Conservation (phyloP, 306 rosid species). For the Cicer arietinum region DNA sequence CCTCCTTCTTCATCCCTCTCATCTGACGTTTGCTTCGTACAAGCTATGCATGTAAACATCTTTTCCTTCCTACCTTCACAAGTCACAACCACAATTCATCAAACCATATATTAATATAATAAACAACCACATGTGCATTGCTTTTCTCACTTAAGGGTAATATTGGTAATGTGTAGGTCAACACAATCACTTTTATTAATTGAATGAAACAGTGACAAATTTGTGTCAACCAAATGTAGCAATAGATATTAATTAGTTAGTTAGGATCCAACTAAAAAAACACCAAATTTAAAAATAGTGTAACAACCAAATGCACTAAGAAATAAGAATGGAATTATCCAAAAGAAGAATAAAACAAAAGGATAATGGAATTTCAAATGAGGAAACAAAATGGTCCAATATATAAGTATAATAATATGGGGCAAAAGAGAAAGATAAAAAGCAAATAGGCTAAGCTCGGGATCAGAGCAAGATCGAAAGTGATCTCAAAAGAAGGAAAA, state of each 20-base stretch:
- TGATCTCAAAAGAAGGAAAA: slow-evolving; percentile 42
- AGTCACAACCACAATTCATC: slow-evolving; percentile 1
- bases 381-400: slow-evolving; percentile 52
- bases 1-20: slow-evolving; percentile 63
- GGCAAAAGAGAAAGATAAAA: slow-evolving; percentile 55
- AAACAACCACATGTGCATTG: slow-evolving; percentile 29
- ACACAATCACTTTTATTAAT: slow-evolving; percentile 40
- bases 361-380: slow-evolving; percentile 3
- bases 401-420: slow-evolving; percentile 16
- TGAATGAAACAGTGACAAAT: slow-evolving; percentile 51
- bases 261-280: slow-evolving; percentile 23
- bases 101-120: background rate
- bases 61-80: slow-evolving; percentile 48
- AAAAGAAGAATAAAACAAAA: background rate
- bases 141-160: slow-evolving; percentile 1
- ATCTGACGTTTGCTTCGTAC: slow-evolving; percentile 66
- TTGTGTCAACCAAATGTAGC: slow-evolving; percentile 19
- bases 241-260: slow-evolving; percentile 6
- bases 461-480: slow-evolving; percentile 76
- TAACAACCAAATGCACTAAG: background rate
- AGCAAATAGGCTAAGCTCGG: slow-evolving; percentile 57
- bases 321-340: slow-evolving; percentile 12
- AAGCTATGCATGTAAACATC: slow-evolving; percentile 96
- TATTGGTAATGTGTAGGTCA: slow-evolving; percentile 11
- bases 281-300: background rate